Evolutionary conservation across 345 rosid species (phyloP), one percentile per base, ranked within the genome.

Genomic region (Heritiera fomes): DNA sequence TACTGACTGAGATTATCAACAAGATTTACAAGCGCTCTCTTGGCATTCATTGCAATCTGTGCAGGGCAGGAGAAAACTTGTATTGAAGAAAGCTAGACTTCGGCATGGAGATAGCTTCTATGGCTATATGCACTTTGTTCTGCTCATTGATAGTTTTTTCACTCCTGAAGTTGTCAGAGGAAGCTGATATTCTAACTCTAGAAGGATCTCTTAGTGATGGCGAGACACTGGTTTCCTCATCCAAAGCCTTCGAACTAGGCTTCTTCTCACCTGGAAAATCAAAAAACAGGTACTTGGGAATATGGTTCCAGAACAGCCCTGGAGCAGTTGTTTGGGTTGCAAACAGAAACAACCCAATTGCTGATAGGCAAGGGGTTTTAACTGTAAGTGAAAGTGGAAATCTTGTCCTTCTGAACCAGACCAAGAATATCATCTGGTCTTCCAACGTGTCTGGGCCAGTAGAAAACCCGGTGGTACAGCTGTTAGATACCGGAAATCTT

Each of bases 401-500:
- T 13, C 76, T 77, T 0, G 77, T 30, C 41, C 69, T 64, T 30
- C n/a, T 8, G 41, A 34, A 28, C 34, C 43, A 32, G 14, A 30
- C 5, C 6, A 15, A 1, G 0, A 7, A 6, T 2, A 14, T 11
- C 7, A 3, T 83, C 5, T 88, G 91, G 91, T 80, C 86, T 32
- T 47, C 85, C 6, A 78, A 75, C 18, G 30, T 28, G 59, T 68
- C 83, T 1, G 47, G 14, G 17, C 11, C 47, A 64, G n/a, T 10
- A 28, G n/a, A 7, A 13, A 75, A 71, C 67, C 88, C 86, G 20
- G 77, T 85, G 30, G 66, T 79, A 14, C 88, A 82, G 85, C 77
- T 88, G 50, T 41, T 85, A 56, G 86, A 83, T 28, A 28, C 87
- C 0, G 91, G 89, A 23, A 87, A 88, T 50, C 82, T 88, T 1